Conservation (phyloP, 805 yeast species). For the Starmerella cellae region DNA sequence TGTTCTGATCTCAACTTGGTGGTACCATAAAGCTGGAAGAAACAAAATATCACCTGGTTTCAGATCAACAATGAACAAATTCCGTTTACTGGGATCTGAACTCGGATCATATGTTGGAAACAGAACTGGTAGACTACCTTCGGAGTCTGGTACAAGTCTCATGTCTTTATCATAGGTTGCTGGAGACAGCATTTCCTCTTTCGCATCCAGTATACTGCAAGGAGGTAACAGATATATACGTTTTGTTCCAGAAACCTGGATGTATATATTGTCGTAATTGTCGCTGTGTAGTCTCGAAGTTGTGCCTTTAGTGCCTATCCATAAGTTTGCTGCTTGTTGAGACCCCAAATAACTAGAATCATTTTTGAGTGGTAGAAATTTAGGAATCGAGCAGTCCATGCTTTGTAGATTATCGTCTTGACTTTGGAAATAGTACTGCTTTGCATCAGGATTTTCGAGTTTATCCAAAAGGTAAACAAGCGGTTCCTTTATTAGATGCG, state of each 20-base stretch:
- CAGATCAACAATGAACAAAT: conserved; percentile 24
- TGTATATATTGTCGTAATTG: conserved; percentile 30
- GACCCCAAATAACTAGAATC: conserved; percentile 20
- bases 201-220: conserved; percentile 22
- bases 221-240: conserved; percentile 29
- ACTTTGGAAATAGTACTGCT: conserved; percentile 28
- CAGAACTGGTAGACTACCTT: conserved; percentile 15
- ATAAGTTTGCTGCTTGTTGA: conserved; percentile 30
- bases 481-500: conserved; percentile 21
- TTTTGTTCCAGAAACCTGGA: conserved; percentile 28
- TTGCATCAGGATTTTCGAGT: conserved; percentile 5
- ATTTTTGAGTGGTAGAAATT: conserved; percentile 11
- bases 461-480: conserved; percentile 20
- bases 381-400: conserved; percentile 8
- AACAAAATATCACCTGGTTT: conserved; percentile 30
- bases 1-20: conserved; percentile 26
- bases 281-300: conserved; percentile 29
- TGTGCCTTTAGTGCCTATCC: conserved; percentile 27
- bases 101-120: conserved; percentile 28
- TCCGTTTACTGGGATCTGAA: conserved; percentile 7
- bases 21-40: conserved; percentile 33
- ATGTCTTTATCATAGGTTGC: conserved; percentile 24
- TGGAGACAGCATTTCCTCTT: conserved; percentile 24
- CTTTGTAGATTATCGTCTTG: conserved; percentile 28
- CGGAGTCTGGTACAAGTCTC: conserved; percentile 12